Evolutionary conservation across 495 filamentous ascomycete genomes (phyloP), one percentile per base, ranked within the genome.

Genomic region (Podospora didyma): DNA sequence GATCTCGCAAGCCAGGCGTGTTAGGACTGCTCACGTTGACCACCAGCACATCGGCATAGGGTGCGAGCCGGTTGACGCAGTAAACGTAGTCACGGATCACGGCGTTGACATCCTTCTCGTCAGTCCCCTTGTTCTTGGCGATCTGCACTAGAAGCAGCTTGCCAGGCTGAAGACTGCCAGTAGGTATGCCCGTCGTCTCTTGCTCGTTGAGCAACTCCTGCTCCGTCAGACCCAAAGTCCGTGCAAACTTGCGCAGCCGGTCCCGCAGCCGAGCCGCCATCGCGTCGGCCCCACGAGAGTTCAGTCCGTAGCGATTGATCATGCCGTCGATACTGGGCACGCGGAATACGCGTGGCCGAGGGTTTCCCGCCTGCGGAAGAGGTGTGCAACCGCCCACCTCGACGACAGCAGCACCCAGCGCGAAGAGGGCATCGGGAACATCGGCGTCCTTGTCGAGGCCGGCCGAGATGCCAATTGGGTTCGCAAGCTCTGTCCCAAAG

Each of bases 1-100:
- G 77, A 39, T 86, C 83, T 14, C 94, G 82, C 19, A 98, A 79
- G 1, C 94, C 92, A 0, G 93, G 92, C 0, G 93, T 96, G 71
- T 98, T 98, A 6, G 94, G 94, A 59, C 89, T 93, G 58, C 91
- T 96, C 20, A 97, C 94, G 64, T 97, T 98, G 57, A 98, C 94
- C 4, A 96, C 92, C 4, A 98, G 73, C 31, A 98, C 89, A 64
- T 98, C 94, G 2, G 94, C 91, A 64, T 96, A 98, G 41, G 76
- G 82, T 2, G 84, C 94, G 7, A 98, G 74, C 35, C 83, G 81
- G 52, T 90, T 74, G 0, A 96, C 90, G 62, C 93, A 96, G 64
- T 84, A 86, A 19, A 91, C 86, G 63, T 97, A 96, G 75, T 97
- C 94, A 24, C 73, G 70, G 62, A 82, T 86, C 45, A 97, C 89